These are phyloP conservation scores for Ustilago shanxiensis DNA, from an alignment of 1,284 basidiomycete species.

Conservation along the genomic window DNA sequence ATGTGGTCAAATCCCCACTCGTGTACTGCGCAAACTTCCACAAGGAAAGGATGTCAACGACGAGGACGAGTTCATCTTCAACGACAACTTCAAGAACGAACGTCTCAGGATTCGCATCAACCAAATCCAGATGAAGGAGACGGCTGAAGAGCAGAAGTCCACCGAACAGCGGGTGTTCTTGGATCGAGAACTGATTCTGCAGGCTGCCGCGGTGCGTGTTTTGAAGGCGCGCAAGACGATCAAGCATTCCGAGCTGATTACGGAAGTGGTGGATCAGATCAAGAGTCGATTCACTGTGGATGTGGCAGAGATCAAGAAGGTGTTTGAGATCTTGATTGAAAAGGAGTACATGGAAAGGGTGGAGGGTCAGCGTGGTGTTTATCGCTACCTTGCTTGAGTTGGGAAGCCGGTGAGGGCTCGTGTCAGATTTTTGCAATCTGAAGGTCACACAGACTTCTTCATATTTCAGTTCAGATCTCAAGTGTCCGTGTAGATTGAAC, in stretches of 20 bases:
- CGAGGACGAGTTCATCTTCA: conserved; percentile 83
- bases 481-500: no score
- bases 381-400: conserved; percentile 66
- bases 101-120: conserved; percentile 89
- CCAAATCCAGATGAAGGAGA: conserved; percentile 92
- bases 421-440: neutral
- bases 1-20: conserved; percentile 81
- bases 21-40: conserved; percentile 86
- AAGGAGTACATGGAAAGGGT: conserved; percentile 68
- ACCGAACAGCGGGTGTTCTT: conserved; percentile 87
- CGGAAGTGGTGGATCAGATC: conserved; percentile 65
- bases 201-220: conserved; percentile 81
- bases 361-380: conserved; percentile 63
- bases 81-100: conserved; percentile 84
- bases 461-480: no score
- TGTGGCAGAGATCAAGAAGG: conserved; percentile 67
- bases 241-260: conserved; percentile 62
- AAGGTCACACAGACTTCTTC: neutral
- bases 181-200: conserved; percentile 86
- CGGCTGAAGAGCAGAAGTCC: conserved; percentile 86
- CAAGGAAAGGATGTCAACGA: conserved; percentile 83
- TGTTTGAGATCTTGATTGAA: conserved; percentile 68
- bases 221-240: conserved; percentile 68
- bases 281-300: conserved; percentile 63
- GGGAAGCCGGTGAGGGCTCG: neutral